A percentile compares a stretch with the other conserved stretches of the same genome.
Conservation (phyloP, 2,329 filamentous ascomycete genomes). For the Fusarium sp. region DNA sequence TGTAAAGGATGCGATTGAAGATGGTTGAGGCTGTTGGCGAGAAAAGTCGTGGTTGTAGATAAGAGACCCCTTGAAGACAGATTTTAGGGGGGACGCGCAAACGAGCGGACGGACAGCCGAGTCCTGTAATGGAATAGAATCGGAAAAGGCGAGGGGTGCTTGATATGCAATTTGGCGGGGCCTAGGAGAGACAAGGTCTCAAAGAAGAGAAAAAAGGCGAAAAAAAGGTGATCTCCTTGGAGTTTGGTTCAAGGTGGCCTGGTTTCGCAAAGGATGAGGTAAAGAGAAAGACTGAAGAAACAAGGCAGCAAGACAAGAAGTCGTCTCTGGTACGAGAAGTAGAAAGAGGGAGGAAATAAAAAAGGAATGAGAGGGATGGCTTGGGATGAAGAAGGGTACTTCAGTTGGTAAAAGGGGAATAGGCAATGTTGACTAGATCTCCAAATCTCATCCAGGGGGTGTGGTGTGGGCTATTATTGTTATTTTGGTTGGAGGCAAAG, state of each 20-base stretch:
- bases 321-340: conserved; percentile 32
- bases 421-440: conserved; percentile 23
- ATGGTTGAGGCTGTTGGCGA: conserved; percentile 28
- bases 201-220: conserved; percentile 45
- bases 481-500: conserved; percentile 11
- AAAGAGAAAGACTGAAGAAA: conserved; percentile 36
- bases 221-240: conserved; percentile 22
- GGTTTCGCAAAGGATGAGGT: conserved; percentile 33
- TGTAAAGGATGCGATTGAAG: conserved; percentile 31
- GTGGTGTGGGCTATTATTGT: conserved; percentile 21
- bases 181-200: conserved; percentile 36
- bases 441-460: conserved; percentile 27
- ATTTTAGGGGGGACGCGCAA: conserved; percentile 50
- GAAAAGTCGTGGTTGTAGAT: conserved; percentile 35
- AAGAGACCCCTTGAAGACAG: conserved; percentile 43
- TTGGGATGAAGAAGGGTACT: conserved; percentile 24
- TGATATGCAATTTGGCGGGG: conserved; percentile 51
- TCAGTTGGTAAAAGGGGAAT: conserved; percentile 33
- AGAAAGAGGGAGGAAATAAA: conserved; percentile 18
- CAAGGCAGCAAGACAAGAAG: conserved; percentile 29
- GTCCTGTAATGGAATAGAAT: conserved; percentile 44
- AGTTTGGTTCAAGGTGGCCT: conserved; percentile 11
- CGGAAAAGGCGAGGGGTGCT: conserved; percentile 42
- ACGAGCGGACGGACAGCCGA: conserved; percentile 52
- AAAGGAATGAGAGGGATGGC: conserved; percentile 14